Conservation (phyloP, 495 filamentous ascomycete genomes). For the Xylaria palmicola region DNA sequence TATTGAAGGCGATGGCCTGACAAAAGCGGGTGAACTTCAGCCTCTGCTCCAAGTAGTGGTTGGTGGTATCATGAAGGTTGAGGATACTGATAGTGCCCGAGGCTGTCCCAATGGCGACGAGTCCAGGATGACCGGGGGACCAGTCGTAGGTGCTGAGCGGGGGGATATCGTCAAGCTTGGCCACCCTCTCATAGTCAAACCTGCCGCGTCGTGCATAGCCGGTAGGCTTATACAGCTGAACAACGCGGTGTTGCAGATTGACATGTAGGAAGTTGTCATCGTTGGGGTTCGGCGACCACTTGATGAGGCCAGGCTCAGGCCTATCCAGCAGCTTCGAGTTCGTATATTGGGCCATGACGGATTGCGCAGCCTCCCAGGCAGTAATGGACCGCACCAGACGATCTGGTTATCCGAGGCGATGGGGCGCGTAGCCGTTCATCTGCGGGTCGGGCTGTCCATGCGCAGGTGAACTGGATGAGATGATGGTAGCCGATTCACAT, state of each 20-base stretch:
- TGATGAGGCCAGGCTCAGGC: slow-evolving; percentile 59
- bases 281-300: slow-evolving; percentile 82
- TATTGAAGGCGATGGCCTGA: slow-evolving; percentile 88
- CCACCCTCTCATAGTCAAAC: slow-evolving; percentile 66
- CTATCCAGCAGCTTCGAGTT: slow-evolving; percentile 46
- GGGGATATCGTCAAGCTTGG: slow-evolving; percentile 78
- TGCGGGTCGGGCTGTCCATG: not conserved
- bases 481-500: not conserved
- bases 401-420: not conserved
- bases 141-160: slow-evolving; percentile 91
- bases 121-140: slow-evolving; percentile 67
- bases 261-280: slow-evolving; percentile 73
- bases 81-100: slow-evolving; percentile 83
- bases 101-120: slow-evolving; percentile 81
- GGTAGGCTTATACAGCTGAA: slow-evolving; percentile 75
- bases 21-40: slow-evolving; percentile 85
- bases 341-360: slow-evolving; percentile 28
- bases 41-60: slow-evolving; percentile 66
- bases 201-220: slow-evolving; percentile 52
- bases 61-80: slow-evolving; percentile 65
- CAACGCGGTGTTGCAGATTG: slow-evolving; percentile 74
- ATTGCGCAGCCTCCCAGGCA: not conserved
- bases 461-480: not conserved
- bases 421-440: not conserved
- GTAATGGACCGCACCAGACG: not conserved